Percentiles rank a stretch among this genome's conserved stretches.
phyloP scores from a whole-genome alignment of 1,139 yeast genomes.

The Kodamaea anthophila region DNA sequence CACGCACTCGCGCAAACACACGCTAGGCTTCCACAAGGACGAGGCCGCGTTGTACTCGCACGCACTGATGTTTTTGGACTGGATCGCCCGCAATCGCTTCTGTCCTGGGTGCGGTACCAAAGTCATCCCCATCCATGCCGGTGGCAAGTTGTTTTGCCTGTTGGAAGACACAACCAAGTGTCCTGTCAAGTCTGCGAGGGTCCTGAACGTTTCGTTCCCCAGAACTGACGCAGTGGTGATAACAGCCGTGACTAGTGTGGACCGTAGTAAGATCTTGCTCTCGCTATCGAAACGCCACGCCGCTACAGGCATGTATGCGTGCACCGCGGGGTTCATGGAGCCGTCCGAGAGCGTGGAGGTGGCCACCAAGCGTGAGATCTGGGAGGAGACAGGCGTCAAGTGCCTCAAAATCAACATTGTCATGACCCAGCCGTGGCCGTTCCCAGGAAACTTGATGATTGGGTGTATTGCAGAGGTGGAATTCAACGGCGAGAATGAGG shows the following conservation, averaged over 20 bases:
- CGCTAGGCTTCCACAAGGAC: conserved; percentile 29
- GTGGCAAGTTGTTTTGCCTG: conserved; percentile 69
- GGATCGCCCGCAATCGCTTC: conserved; percentile 68
- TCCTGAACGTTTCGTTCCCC: conserved; percentile 71
- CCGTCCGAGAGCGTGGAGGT: conserved; percentile 90
- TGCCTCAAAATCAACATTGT: conserved; percentile 55
- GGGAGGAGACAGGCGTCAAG: conserved; percentile 91
- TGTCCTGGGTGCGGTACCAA: conserved; percentile 87
- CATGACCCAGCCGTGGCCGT: conserved; percentile 93
- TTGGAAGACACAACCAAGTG: conserved; percentile 27
- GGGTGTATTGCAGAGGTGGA: conserved; percentile 78
- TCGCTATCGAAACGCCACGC: conserved; percentile 59
- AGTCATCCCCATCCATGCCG: conserved; percentile 71
- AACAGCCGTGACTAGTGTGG: conserved; percentile 64
- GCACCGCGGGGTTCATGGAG: conserved; percentile 94
- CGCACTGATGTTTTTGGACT: conserved; percentile 79
- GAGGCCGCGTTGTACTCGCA: conserved; percentile 72
- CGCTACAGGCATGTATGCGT: conserved; percentile 56
- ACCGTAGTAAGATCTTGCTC: conserved; percentile 57
- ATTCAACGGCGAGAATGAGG: conserved; percentile 53
- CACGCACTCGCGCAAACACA: conserved; percentile 32
- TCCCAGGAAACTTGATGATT: conserved; percentile 87
- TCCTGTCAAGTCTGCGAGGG: conserved; percentile 49
- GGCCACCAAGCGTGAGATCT: conserved; percentile 81
- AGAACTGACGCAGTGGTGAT: conserved; percentile 87